phyloP scores from a whole-genome alignment of 2,329 filamentous ascomycete genomes.

The Nemania sp. region DNA sequence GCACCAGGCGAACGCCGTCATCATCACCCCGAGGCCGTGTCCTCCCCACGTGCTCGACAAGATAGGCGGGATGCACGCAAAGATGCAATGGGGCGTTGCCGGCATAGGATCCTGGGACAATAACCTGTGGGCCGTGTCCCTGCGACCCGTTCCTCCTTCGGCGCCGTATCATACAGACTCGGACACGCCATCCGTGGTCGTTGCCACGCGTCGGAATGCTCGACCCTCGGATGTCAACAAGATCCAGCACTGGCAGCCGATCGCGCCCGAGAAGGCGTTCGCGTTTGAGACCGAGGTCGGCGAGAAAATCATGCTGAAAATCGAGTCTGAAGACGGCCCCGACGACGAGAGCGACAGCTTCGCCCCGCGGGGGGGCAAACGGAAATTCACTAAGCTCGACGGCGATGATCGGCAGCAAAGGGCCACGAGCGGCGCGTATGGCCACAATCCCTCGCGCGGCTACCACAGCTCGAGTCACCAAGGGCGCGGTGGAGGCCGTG shows the following conservation, averaged over 20 bases:
- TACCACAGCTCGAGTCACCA: constrained; percentile 49
- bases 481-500: constrained; percentile 44
- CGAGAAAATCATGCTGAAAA: constrained; percentile 80
- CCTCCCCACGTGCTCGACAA: constrained; percentile 74
- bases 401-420: constrained; percentile 37
- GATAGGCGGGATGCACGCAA: constrained; percentile 83
- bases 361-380: constrained; percentile 64
- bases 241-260: constrained; percentile 82
- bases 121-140: constrained; percentile 82
- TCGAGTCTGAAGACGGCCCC: constrained; percentile 70
- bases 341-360: constrained; percentile 67
- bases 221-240: constrained; percentile 78
- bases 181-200: constrained; percentile 74
- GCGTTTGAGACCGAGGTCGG: constrained; percentile 82
- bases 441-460: constrained; percentile 40
- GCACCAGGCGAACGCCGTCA: constrained; percentile 83
- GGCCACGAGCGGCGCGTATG: constrained; percentile 38
- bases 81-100: constrained; percentile 81
- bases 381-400: constrained; percentile 53
- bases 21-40: constrained; percentile 81
- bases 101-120: constrained; percentile 76
- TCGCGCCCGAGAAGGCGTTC: constrained; percentile 70
- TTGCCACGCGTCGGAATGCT: constrained; percentile 76
- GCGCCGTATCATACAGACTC: constrained; percentile 79
- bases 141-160: constrained; percentile 70